Evolutionary conservation across 2,329 filamentous ascomycete genomes (phyloP), one percentile per base, ranked within the genome.

Genomic region (Venturia aucupariae): DNA sequence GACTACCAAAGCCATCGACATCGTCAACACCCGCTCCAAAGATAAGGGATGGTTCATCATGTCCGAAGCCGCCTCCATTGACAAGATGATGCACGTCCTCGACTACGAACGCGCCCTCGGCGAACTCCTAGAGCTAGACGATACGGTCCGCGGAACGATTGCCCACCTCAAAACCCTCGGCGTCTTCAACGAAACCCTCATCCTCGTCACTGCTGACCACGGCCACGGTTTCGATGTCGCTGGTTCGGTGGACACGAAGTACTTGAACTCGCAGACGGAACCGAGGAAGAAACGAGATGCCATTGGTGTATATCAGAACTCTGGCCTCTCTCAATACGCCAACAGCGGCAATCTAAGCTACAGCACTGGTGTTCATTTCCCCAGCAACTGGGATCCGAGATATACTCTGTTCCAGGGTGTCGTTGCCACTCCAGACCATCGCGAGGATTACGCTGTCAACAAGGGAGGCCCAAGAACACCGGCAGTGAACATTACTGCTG

Each of bases 141-240:
- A 95, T 76, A 92, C 90, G 4, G 79, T 95, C 69, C 86, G 86
- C 62, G 89, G 89, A 22, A 91, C 90, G 3, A 81, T 93, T 63
- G 81, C 81, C 59, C 86, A 90, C 72, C 86, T 95, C 54, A 80
- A 84, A 70, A 77, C 81, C 39, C 79, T 90, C 7, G 83, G 83
- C 65, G 81, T 85, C 64, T 81, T 92, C 39, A 84, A 93, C 11
- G 84, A 92, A 67, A 95, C 90, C 0, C 83, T 93, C 3, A 81
- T 95, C 68, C 73, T 95, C 61, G 89, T 94, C 60, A 91, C 90
- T 3, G 88, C 90, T n/a, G 90, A 95, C 72, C 90, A 94, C 79
- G 90, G 90, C 51, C 90, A 95, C 77, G 90, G 90, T 64, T 95
- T 95, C 73, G 90, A 92, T 69, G 90, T 95, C 69, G 92, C 88